Evolutionary conservation across 2,329 filamentous ascomycete species (phyloP).

Genomic region (Colletotrichum aenigma): DNA sequence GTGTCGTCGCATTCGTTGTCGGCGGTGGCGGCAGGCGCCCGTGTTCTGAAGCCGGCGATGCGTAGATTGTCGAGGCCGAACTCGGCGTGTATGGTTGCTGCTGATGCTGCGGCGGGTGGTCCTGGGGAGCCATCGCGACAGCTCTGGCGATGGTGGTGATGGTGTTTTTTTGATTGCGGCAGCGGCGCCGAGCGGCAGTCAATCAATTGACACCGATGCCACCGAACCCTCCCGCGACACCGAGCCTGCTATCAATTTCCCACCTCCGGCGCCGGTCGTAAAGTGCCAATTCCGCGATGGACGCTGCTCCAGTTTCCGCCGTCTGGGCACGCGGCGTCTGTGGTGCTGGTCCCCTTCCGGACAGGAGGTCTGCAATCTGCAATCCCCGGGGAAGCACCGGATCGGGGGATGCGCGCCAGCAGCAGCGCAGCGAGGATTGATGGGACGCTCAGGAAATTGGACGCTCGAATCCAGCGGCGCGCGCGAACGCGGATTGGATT

Average conservation of each 20-base stretch:
- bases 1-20: neutral
- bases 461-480: neutral
- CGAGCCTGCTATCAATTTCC: neutral
- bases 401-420: neutral
- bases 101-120: neutral
- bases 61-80: constrained; percentile 11
- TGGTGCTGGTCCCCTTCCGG: neutral
- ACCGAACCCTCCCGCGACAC: neutral
- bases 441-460: neutral
- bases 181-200: neutral
- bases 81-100: neutral
- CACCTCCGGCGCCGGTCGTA: neutral
- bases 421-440: neutral
- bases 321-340: neutral
- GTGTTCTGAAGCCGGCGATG: constrained; percentile 10
- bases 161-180: neutral
- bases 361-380: neutral
- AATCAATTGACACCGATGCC: neutral
- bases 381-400: neutral
- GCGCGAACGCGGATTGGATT: neutral
- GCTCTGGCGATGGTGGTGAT: neutral
- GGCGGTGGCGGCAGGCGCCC: neutral
- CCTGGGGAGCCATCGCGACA: neutral
- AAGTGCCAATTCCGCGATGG: neutral
- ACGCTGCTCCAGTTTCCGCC: neutral